phyloP scores from a whole-genome alignment of 106 monocot genomes.

The Hemerocallis citrina region DNA sequence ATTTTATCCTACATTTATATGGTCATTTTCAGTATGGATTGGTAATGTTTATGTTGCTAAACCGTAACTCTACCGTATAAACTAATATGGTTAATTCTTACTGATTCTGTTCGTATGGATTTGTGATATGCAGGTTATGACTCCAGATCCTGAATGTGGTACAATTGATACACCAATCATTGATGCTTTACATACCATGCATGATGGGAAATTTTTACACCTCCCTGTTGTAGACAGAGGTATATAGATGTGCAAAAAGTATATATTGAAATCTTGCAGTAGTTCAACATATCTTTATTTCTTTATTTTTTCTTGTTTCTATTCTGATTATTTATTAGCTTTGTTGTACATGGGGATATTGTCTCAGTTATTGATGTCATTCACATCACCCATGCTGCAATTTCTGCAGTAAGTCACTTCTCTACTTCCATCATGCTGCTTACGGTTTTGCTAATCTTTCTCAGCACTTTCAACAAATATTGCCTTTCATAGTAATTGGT shows the following conservation, averaged over 20 bases:
- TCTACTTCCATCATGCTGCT: constrained; percentile 4
- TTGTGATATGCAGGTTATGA: constrained; percentile 45
- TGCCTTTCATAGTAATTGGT: too few species aligned
- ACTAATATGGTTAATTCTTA: not conserved
- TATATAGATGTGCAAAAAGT: constrained; percentile 1
- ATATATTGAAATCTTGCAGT: not conserved
- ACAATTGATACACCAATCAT: constrained; percentile 55
- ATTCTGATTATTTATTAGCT: not conserved
- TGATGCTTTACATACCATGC: constrained; percentile 51
- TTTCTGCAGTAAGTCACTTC: constrained; percentile 49
- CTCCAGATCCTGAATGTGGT: constrained; percentile 50
- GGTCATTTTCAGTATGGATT: not conserved
- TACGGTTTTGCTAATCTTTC: too few species aligned
- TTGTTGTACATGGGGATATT: constrained; percentile 50
- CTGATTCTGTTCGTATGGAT: not conserved
- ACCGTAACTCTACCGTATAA: not conserved
- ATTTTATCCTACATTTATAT: not conserved
- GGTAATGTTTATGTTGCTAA: not conserved
- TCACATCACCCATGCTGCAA: constrained; percentile 62
- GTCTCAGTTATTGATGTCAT: constrained; percentile 71
- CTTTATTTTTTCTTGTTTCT: not conserved
- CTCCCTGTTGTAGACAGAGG: constrained; percentile 65
- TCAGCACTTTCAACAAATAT: too few species aligned
- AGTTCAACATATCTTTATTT: not conserved
- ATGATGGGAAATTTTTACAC: constrained; percentile 39